These are phyloP conservation scores for Epichloe sibirici DNA, from an alignment of 2,329 filamentous ascomycete species.

Conservation along the genomic window DNA sequence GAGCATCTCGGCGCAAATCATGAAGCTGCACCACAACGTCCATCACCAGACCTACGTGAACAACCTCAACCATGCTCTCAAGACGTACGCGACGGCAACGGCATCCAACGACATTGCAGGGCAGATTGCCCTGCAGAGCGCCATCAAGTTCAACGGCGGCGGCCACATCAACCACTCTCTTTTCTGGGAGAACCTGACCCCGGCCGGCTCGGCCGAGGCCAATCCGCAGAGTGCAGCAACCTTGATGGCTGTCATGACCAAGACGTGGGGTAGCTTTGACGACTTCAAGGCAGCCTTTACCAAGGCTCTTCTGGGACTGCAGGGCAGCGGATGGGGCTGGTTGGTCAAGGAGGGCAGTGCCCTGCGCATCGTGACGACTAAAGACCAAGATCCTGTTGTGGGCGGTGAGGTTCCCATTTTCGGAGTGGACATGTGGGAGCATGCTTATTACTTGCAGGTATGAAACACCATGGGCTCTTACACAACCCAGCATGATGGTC, in stretches of 20 bases:
- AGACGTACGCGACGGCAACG: constrained; percentile 45
- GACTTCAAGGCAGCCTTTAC: constrained; percentile 55
- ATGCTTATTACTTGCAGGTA: constrained; percentile 79
- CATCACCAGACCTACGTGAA: constrained; percentile 71
- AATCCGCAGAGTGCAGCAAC: constrained; percentile 36
- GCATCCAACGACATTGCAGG: constrained; percentile 45
- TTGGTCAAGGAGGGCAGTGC: constrained; percentile 52
- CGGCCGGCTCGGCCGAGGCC: constrained; percentile 44
- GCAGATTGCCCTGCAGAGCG: constrained; percentile 55
- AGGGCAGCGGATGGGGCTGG: constrained; percentile 86
- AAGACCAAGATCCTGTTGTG: constrained; percentile 71
- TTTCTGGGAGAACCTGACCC: constrained; percentile 78
- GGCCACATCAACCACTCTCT: constrained; percentile 89
- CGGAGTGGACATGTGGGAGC: constrained; percentile 87
- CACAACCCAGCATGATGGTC: no score
- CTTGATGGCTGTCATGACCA: constrained; percentile 47
- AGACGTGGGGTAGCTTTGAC: constrained; percentile 56
- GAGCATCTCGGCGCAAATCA: constrained; percentile 65
- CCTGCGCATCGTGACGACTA: constrained; percentile 65
- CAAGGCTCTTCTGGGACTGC: constrained; percentile 53
- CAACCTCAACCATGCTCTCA: constrained; percentile 57
- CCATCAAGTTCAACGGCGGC: constrained; percentile 79
- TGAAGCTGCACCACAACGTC: constrained; percentile 70
- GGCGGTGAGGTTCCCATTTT: constrained; percentile 54
- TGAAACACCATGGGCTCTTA: constrained; percentile 6